A percentile compares a stretch with the other conserved stretches of the same genome.
phyloP scores from a whole-genome alignment of 176 grass and related monocot genomes.

The Triticum dicoccoides region DNA sequence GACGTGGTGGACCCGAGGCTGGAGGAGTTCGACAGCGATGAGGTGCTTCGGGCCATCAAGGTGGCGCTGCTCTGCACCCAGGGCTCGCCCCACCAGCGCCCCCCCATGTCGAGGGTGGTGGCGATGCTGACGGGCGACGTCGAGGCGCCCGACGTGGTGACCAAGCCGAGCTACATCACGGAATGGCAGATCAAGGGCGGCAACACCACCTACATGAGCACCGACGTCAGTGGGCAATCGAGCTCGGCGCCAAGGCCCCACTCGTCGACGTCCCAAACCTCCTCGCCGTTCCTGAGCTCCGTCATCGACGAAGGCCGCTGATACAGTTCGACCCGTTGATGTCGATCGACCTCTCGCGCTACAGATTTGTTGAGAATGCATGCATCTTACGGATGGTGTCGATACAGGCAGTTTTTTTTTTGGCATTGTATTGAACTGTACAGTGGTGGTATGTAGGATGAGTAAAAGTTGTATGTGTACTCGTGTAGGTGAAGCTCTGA shows the following conservation, averaged over 20 bases:
- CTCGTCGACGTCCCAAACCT: slow-evolving; percentile 21
- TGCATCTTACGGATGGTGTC: not conserved
- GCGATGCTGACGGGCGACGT: slow-evolving; percentile 56
- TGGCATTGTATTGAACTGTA: not conserved
- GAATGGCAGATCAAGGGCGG: slow-evolving; percentile 64
- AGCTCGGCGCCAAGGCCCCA: not conserved
- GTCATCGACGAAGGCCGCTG: slow-evolving; percentile 32
- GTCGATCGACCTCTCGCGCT: not conserved
- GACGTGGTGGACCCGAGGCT: slow-evolving; percentile 56
- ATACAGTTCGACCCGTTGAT: not conserved
- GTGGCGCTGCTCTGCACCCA: slow-evolving; percentile 74
- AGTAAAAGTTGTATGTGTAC: not conserved
- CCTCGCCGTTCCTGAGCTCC: slow-evolving; percentile 35
- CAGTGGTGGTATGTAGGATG: not conserved
- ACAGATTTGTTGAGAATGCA: not conserved
- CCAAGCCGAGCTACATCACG: slow-evolving; percentile 69
- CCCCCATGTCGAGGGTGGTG: slow-evolving; percentile 73
- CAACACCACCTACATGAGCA: slow-evolving; percentile 27
- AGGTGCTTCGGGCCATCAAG: slow-evolving; percentile 52
- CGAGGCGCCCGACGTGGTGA: slow-evolving; percentile 33
- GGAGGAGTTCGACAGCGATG: slow-evolving; percentile 29
- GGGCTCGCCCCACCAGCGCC: slow-evolving; percentile 50
- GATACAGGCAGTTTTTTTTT: not conserved
- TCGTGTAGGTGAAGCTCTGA: not conserved
- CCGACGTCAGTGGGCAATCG: slow-evolving; percentile 23